Evolutionary conservation across 2,329 filamentous ascomycete species (phyloP), one percentile per base, ranked within the genome.

Genomic region (Talaromyces islandicus): DNA sequence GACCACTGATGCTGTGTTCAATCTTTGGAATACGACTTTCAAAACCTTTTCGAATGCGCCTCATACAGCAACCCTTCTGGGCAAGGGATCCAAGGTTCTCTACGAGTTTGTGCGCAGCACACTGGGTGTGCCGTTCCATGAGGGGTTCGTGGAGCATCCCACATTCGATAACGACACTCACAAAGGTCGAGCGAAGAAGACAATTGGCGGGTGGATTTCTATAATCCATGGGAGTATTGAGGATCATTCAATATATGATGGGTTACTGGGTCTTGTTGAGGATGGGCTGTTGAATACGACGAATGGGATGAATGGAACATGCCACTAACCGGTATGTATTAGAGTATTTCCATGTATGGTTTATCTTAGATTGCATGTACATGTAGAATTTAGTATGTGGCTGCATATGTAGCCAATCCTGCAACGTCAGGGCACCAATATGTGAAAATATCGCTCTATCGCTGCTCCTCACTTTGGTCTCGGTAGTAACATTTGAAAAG

Each of bases 81-180:
- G 75, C 29, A 56, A 59, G 3, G 68, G 68, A 3, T 71, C 73
- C 7, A 62, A 60, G n/a, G 64, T 53, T 1, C 59, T 77, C 21
- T 78, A 78, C 64, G 48, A 46, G 0, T 73, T 71, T 57, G 70
- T 78, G 9, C 70, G 75, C 1, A 60, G 64, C 12, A 66, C 66
- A 3, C 65, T 78, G 12, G 62, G 58, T 1, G 68, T 78, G 11
- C 68, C 69, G 4, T 64, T 73, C 59, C 68, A 72, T 59, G 66
- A 66, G 38, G 71, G 70, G 1, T 56, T 72, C 2, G 58, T 62
- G 2, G 70, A 73, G n/a, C 70, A 73, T 27, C 66, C 69, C 2
- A 65, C 66, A 0, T 21, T 46, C 7, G 56, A 58, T 27, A 30
- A 51, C 10, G 48, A 60, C 12, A 54, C 53, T 2, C 32, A 35